Conservation (phyloP, 2,329 filamentous ascomycete genomes). For the Colletotrichum theobromicola region DNA sequence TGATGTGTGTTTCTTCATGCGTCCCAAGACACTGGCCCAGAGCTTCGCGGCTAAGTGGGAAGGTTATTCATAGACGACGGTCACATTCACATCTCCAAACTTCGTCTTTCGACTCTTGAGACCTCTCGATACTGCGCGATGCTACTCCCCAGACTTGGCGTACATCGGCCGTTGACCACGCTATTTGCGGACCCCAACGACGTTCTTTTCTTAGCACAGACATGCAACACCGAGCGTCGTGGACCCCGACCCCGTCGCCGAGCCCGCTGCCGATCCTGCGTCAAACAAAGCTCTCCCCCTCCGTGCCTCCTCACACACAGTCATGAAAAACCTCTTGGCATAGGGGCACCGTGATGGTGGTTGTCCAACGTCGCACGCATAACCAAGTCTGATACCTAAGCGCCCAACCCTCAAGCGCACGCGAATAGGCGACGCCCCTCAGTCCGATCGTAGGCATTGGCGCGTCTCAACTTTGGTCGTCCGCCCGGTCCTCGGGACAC, state of each 20-base stretch:
- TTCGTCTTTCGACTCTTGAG: neutral
- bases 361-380: conserved; percentile 2
- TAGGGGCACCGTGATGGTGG: neutral
- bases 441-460: conserved; percentile 8
- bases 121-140: neutral
- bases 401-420: conserved; percentile 4
- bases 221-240: conserved; percentile 10
- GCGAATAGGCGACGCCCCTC: neutral
- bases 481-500: conserved; percentile 14
- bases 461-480: conserved; percentile 14
- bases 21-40: neutral
- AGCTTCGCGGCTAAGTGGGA: neutral
- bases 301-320: neutral
- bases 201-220: conserved; percentile 14
- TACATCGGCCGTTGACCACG: neutral
- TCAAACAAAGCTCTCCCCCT: neutral
- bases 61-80: neutral
- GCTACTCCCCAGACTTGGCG: neutral
- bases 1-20: neutral
- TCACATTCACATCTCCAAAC: neutral
- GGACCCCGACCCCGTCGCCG: conserved; percentile 4
- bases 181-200: neutral
- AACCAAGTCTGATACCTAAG: neutral
- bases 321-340: neutral
- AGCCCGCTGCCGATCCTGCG: neutral